Percentiles rank a stretch among this genome's conserved stretches.
These are phyloP conservation scores for Leishmania aethiopica DNA, from an alignment of 208 protist genomes.

Conservation along the genomic window DNA sequence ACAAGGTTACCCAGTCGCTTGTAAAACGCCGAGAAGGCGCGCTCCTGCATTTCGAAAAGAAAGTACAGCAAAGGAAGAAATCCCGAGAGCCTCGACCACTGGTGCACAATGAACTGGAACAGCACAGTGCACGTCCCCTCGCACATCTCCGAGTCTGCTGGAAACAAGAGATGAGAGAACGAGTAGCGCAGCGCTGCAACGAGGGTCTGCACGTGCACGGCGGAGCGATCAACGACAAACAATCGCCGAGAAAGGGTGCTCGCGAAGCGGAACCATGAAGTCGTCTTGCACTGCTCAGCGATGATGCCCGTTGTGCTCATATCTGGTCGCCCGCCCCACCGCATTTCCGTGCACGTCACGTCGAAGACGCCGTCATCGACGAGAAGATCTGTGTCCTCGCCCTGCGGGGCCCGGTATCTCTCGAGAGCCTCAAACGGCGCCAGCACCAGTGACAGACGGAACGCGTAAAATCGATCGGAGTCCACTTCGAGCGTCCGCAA, in stretches of 20 bases:
- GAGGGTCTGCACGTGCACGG: slow-evolving; percentile 29
- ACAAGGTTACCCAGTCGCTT: slow-evolving; percentile 19
- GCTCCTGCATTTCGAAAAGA: slow-evolving; percentile 33
- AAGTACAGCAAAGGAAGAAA: slow-evolving; percentile 40
- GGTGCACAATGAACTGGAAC: slow-evolving; percentile 22
- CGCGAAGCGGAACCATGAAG: slow-evolving; percentile 17
- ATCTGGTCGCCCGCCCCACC: slow-evolving; percentile 2
- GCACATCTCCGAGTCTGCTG: slow-evolving; percentile 5
- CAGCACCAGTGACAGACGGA: slow-evolving; percentile 22
- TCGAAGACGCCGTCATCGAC: slow-evolving; percentile 11
- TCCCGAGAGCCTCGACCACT: slow-evolving; percentile 20
- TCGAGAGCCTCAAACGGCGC: slow-evolving; percentile 32
- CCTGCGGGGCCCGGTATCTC: slow-evolving; percentile 18
- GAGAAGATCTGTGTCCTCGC: not conserved
- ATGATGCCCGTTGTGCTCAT: slow-evolving; percentile 20
- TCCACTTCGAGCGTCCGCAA: slow-evolving; percentile 17
- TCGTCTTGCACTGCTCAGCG: slow-evolving; percentile 32
- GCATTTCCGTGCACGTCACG: slow-evolving; percentile 19
- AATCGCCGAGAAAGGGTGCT: slow-evolving; percentile 15
- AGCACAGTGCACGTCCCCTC: slow-evolving; percentile 15
- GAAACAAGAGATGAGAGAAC: slow-evolving; percentile 32
- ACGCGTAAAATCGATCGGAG: slow-evolving; percentile 9
- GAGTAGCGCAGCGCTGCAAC: slow-evolving; percentile 32
- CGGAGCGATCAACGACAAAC: slow-evolving; percentile 33
- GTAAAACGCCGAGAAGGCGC: slow-evolving; percentile 18